Conservation (phyloP, 148 eudicot genomes). For the Linanthus parryae region DNA sequence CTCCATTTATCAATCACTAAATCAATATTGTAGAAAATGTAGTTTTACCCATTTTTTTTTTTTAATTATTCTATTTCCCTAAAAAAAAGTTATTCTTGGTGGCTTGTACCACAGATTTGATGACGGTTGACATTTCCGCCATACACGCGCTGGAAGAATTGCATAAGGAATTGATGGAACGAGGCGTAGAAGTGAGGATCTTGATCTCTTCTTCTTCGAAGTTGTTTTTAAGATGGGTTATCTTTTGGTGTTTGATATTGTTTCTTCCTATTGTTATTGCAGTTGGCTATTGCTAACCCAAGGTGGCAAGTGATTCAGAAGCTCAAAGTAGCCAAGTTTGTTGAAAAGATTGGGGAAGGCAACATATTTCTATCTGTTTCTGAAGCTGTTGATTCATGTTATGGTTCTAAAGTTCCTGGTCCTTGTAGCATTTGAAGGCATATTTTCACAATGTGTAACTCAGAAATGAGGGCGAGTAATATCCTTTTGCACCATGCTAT, state of each 20-base stretch:
- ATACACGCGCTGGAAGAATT: slow-evolving; percentile 29
- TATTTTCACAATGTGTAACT: neutral
- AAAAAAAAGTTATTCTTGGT: neutral
- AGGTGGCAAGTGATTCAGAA: slow-evolving; percentile 49
- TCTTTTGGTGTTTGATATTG: too few species aligned
- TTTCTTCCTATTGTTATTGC: too few species aligned
- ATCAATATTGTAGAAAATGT: neutral
- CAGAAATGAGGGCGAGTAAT: neutral
- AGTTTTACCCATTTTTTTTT: neutral
- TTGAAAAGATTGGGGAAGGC: slow-evolving; percentile 34
- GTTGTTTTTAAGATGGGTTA: too few species aligned
- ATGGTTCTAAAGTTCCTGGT: slow-evolving; percentile 18
- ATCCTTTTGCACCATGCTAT: neutral
- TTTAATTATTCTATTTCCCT: neutral
- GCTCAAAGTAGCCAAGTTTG: slow-evolving; percentile 36
- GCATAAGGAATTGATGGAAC: slow-evolving; percentile 18
- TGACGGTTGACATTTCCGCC: slow-evolving; percentile 38
- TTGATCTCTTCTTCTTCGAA: too few species aligned
- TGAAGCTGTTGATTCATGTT: slow-evolving; percentile 42
- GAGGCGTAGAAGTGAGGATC: slow-evolving; percentile 24
- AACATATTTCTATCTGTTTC: slow-evolving; percentile 36
- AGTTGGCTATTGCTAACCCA: slow-evolving; percentile 41
- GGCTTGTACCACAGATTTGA: slow-evolving; percentile 16
- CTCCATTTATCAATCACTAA: neutral
- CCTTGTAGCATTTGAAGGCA: slow-evolving; percentile 7